These are phyloP conservation scores for Solanum lycopersicoides DNA, from an alignment of 257 asterid species.

Conservation along the genomic window DNA sequence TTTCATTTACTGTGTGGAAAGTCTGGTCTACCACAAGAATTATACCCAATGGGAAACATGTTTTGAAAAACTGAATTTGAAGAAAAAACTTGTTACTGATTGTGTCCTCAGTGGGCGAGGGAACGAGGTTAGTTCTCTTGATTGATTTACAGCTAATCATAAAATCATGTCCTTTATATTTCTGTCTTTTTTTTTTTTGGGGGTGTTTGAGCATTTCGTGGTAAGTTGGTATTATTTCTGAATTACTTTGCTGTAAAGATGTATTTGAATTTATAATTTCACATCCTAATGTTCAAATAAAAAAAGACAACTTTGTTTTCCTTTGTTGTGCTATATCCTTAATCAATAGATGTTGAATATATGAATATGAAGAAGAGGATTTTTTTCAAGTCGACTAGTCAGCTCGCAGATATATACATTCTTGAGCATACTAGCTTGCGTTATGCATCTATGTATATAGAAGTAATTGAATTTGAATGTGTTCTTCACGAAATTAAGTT, in stretches of 20 bases:
- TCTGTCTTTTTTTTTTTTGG: neutral
- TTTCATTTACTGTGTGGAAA: constrained; percentile 77
- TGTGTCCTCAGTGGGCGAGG: constrained; percentile 55
- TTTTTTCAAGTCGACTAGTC: neutral
- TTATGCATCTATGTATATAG: neutral
- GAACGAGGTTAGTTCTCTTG: constrained; percentile 45
- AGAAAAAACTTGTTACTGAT: constrained; percentile 40
- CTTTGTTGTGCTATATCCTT: neutral
- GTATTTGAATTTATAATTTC: neutral
- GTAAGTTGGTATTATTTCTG: neutral
- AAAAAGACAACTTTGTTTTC: neutral
- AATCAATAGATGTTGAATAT: neutral
- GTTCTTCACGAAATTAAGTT: neutral
- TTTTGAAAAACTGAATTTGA: constrained; percentile 62
- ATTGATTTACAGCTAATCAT: neutral
- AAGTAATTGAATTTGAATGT: neutral
- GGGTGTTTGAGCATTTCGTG: neutral
- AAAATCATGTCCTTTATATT: neutral
- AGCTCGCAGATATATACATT: neutral
- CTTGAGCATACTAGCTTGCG: neutral
- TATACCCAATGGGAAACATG: constrained; percentile 79
- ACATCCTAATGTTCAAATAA: neutral
- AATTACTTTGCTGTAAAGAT: neutral
- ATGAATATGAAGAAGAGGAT: neutral
- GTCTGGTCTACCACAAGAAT: constrained; percentile 45